Conservation (phyloP, 129 eudicot genomes). For the Deinandra increscens region DNA sequence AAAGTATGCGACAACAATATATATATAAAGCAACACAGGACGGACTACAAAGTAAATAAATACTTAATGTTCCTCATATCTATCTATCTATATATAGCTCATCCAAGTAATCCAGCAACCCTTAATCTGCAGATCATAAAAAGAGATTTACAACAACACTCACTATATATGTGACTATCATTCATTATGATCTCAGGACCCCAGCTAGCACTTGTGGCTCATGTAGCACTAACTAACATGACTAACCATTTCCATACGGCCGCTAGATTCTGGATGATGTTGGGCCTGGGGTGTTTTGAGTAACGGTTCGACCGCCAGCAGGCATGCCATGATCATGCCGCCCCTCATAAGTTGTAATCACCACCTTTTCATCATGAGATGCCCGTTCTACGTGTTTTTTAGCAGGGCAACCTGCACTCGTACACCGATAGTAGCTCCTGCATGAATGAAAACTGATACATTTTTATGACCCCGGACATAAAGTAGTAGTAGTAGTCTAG, state of each 20-base stretch:
- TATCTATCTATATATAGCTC: too few species aligned
- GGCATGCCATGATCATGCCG: conserved; percentile 65
- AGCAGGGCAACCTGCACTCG: conserved; percentile 67
- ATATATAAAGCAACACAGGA: too few species aligned
- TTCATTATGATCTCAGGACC: conserved; percentile 15
- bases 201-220: conserved; percentile 28
- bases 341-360: conserved; percentile 80
- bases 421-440: conserved; percentile 84
- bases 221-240: conserved; percentile 60
- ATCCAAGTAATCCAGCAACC: conserved; percentile 31
- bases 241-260: conserved; percentile 45
- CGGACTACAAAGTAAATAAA: too few species aligned
- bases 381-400: conserved; percentile 84
- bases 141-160: conserved; percentile 37
- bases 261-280: conserved; percentile 32
- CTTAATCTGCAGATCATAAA: conserved; percentile 35
- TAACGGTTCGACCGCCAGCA: conserved; percentile 47
- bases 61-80: conserved; percentile 32
- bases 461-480: background rate
- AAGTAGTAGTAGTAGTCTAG: background rate
- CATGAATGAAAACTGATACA: conserved; percentile 4
- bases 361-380: conserved; percentile 66
- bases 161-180: conserved; percentile 34
- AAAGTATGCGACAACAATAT: conserved; percentile 54
- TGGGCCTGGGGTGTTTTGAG: conserved; percentile 35